phyloP scores from a whole-genome alignment of 495 filamentous ascomycete species.

The Annulohypoxylon moriforme region DNA sequence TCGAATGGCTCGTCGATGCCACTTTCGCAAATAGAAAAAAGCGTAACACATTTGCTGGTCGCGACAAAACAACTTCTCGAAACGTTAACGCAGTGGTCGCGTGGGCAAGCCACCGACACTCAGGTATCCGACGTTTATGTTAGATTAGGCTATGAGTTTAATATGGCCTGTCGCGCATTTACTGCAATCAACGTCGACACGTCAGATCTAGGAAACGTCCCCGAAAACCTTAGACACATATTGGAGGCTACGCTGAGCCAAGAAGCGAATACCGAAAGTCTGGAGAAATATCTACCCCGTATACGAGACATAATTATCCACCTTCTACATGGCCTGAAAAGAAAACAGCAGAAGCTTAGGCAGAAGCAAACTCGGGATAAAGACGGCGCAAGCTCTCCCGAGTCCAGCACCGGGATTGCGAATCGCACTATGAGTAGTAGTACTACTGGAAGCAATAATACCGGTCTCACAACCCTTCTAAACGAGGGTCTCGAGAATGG shows the following conservation, averaged over 20 bases:
- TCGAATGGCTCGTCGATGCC: slow-evolving; percentile 59
- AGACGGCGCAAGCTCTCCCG: slow-evolving; percentile 58
- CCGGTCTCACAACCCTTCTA: slow-evolving; percentile 71
- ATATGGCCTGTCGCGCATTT: slow-evolving; percentile 96
- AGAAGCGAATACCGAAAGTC: slow-evolving; percentile 89
- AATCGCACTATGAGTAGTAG: slow-evolving; percentile 73
- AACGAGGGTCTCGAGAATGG: slow-evolving; percentile 68
- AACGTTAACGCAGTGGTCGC: slow-evolving; percentile 96
- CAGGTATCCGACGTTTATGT: slow-evolving; percentile 99
- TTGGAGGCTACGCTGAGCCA: slow-evolving; percentile 96
- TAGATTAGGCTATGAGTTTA: slow-evolving; percentile 96
- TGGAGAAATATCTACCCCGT: slow-evolving; percentile 89
- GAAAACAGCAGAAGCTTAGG: slow-evolving; percentile 91
- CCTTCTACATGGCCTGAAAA: slow-evolving; percentile 92
- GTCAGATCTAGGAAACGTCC: slow-evolving; percentile 91
- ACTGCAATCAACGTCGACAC: slow-evolving; percentile 96
- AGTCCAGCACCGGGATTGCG: slow-evolving; percentile 51
- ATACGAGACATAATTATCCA: slow-evolving; percentile 99
- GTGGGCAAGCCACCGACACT: slow-evolving; percentile 86
- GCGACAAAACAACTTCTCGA: slow-evolving; percentile 98
- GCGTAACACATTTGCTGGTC: slow-evolving; percentile 95
- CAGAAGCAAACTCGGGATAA: slow-evolving; percentile 81
- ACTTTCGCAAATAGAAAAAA: slow-evolving; percentile 96
- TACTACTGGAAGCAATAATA: slow-evolving; percentile 69
- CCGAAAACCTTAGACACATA: slow-evolving; percentile 87